phyloP scores from a whole-genome alignment of 495 filamentous ascomycete genomes.

The Friedmanniomyces endolithicus region DNA sequence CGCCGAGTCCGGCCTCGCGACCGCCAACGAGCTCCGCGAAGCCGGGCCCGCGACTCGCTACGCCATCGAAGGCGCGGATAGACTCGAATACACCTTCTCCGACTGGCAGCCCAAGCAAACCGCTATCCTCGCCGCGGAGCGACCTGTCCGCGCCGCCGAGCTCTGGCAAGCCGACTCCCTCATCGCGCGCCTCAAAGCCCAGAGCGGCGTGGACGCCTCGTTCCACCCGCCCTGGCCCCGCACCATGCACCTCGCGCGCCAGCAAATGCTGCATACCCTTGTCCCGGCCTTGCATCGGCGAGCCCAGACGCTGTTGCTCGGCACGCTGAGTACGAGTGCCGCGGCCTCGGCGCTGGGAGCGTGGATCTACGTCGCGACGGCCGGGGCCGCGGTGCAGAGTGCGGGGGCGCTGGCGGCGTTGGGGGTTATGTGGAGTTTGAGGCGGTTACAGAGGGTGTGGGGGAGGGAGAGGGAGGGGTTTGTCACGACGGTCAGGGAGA shows the following conservation, averaged over 20 bases:
- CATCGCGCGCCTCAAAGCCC: neutral
- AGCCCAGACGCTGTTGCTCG: slow-evolving; percentile 64
- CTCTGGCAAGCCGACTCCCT: neutral
- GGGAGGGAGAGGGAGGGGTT: slow-evolving; percentile 55
- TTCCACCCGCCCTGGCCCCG: slow-evolving; percentile 30
- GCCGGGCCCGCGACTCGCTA: slow-evolving; percentile 6
- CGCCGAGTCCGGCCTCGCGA: slow-evolving; percentile 50
- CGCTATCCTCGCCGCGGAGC: neutral
- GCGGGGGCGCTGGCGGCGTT: slow-evolving; percentile 67
- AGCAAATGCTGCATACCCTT: slow-evolving; percentile 44
- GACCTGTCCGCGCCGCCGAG: neutral
- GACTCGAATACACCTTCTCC: neutral
- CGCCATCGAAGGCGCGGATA: neutral
- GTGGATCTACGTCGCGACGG: slow-evolving; percentile 53
- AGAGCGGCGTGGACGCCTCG: slow-evolving; percentile 4
- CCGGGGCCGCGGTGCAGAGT: slow-evolving; percentile 51
- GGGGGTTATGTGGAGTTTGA: slow-evolving; percentile 59
- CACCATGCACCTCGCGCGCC: slow-evolving; percentile 45
- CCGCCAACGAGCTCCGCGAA: slow-evolving; percentile 11
- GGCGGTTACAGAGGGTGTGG: slow-evolving; percentile 70
- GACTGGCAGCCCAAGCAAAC: neutral
- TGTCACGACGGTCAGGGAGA: slow-evolving; percentile 66
- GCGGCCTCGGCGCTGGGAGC: slow-evolving; percentile 51
- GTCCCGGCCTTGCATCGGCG: slow-evolving; percentile 67
- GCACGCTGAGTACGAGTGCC: slow-evolving; percentile 55